Percentiles rank a stretch among this genome's conserved stretches.
Conservation (phyloP, 1,284 basidiomycete species). For the Ustilago tritici region DNA sequence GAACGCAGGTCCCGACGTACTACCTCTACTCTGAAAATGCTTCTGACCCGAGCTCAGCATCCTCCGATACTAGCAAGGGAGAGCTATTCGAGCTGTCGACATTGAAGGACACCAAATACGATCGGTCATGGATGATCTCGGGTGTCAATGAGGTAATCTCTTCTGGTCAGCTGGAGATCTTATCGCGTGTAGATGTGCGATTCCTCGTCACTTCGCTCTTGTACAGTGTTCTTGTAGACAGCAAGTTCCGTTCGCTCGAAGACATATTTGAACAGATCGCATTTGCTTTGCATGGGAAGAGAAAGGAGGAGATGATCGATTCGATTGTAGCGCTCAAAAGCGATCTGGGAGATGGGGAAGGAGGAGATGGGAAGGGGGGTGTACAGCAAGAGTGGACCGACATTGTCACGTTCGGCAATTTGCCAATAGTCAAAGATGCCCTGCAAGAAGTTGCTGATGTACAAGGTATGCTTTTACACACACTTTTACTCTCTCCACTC, state of each 20-base stretch:
- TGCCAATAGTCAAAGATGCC: constrained; percentile 11
- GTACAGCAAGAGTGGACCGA: constrained; percentile 40
- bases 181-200: constrained; percentile 23
- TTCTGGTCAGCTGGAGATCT: constrained; percentile 33
- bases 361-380: neutral
- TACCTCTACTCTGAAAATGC: constrained; percentile 17
- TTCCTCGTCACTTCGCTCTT: constrained; percentile 32
- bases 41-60: neutral
- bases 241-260: constrained; percentile 29
- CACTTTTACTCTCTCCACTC: neutral
- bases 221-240: constrained; percentile 14
- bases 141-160: constrained; percentile 28
- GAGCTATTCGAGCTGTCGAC: constrained; percentile 32
- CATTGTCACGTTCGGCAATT: constrained; percentile 27
- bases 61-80: neutral
- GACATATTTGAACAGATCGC: constrained; percentile 44
- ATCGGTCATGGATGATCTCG: constrained; percentile 44
- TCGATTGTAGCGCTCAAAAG: constrained; percentile 13
- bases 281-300: constrained; percentile 2
- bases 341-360: neutral
- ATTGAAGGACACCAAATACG: constrained; percentile 25
- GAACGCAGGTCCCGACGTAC: constrained; percentile 34
- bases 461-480: constrained; percentile 29
- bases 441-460: constrained; percentile 31
- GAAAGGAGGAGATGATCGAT: constrained; percentile 16